These are phyloP conservation scores for Plenodomus lindquistii DNA, from an alignment of 2,329 filamentous ascomycete species.

Conservation along the genomic window DNA sequence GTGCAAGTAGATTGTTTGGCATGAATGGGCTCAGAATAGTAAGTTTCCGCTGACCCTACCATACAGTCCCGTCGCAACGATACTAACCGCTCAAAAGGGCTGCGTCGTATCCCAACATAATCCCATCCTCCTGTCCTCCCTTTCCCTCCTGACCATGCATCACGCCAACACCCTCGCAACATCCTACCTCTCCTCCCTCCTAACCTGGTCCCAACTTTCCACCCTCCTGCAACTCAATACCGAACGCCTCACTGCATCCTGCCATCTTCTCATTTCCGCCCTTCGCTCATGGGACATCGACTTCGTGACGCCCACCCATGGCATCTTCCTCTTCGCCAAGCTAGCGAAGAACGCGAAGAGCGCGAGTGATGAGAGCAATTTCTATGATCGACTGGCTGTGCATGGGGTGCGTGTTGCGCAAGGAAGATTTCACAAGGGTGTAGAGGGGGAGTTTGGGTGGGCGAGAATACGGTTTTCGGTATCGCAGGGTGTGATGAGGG, in stretches of 20 bases:
- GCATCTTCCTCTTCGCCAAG: slow-evolving; percentile 33
- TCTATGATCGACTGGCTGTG: slow-evolving; percentile 20
- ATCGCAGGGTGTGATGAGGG: slow-evolving; percentile 15
- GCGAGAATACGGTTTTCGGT: slow-evolving; percentile 30
- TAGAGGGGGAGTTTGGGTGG: slow-evolving; percentile 36
- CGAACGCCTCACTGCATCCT: slow-evolving; percentile 26
- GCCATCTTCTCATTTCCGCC: slow-evolving; percentile 17
- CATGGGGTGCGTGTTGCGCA: slow-evolving; percentile 24
- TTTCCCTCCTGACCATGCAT: slow-evolving; percentile 23
- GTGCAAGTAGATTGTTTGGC: slow-evolving; percentile 36
- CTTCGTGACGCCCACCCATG: slow-evolving; percentile 29
- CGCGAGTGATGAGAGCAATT: slow-evolving; percentile 20
- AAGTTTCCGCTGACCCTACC: slow-evolving; percentile 5
- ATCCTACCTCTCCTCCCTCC: slow-evolving; percentile 25
- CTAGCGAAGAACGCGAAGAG: slow-evolving; percentile 17
- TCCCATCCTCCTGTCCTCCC: slow-evolving; percentile 21
- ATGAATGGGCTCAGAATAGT: slow-evolving; percentile 33
- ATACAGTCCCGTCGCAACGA: background rate
- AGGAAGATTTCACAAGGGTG: slow-evolving; percentile 24
- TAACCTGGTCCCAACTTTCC: slow-evolving; percentile 31
- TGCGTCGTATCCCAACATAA: slow-evolving; percentile 38
- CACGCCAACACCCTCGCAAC: slow-evolving; percentile 21
- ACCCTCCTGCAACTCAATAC: slow-evolving; percentile 30
- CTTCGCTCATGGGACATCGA: slow-evolving; percentile 20
- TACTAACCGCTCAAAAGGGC: slow-evolving; percentile 19